These are phyloP conservation scores for Carex sylvatica DNA, from an alignment of 202 grass and related monocot species.

Conservation along the genomic window DNA sequence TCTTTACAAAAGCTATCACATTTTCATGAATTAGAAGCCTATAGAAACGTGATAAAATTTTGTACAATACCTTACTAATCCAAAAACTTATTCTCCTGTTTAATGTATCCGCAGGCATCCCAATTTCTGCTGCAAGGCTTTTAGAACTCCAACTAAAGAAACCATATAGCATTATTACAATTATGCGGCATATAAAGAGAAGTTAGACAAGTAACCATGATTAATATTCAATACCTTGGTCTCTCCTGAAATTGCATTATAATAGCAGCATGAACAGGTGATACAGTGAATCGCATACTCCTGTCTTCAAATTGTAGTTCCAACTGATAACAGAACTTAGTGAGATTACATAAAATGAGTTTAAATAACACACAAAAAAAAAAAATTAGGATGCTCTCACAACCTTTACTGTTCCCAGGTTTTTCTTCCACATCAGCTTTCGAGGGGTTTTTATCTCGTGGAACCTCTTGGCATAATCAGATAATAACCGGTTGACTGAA, in stretches of 20 bases:
- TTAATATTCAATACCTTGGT: slow-evolving; percentile 52
- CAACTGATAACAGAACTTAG: slow-evolving; percentile 44
- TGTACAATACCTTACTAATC: slow-evolving; percentile 80
- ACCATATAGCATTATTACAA: slow-evolving; percentile 29
- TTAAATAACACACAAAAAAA: slow-evolving; percentile 22
- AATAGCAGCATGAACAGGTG: slow-evolving; percentile 90
- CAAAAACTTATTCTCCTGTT: slow-evolving; percentile 94
- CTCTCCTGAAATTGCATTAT: slow-evolving; percentile 94
- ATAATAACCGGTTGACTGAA: slow-evolving; percentile 77
- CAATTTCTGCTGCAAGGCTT: slow-evolving; percentile 65
- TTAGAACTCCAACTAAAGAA: slow-evolving; percentile 86
- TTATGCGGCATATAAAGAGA: slow-evolving; percentile 8
- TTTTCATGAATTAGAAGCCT: neutral
- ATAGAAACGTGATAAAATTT: neutral
- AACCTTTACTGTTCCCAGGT: slow-evolving; percentile 96
- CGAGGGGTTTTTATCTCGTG: slow-evolving; percentile 98
- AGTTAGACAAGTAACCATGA: slow-evolving; percentile 17
- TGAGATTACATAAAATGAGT: slow-evolving; percentile 20
- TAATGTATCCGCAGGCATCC: slow-evolving; percentile 80
- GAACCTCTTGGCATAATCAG: slow-evolving; percentile 87
- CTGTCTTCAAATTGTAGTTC: slow-evolving; percentile 92
- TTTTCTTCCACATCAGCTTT: slow-evolving; percentile 95
- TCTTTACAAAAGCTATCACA: neutral
- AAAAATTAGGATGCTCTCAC: slow-evolving; percentile 23
- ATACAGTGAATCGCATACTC: slow-evolving; percentile 87